Percentiles rank a stretch among this genome's conserved stretches.
Evolutionary conservation across 2,329 filamentous ascomycete genomes (phyloP).

Genomic region (Purpureocillium lavendulum): DNA sequence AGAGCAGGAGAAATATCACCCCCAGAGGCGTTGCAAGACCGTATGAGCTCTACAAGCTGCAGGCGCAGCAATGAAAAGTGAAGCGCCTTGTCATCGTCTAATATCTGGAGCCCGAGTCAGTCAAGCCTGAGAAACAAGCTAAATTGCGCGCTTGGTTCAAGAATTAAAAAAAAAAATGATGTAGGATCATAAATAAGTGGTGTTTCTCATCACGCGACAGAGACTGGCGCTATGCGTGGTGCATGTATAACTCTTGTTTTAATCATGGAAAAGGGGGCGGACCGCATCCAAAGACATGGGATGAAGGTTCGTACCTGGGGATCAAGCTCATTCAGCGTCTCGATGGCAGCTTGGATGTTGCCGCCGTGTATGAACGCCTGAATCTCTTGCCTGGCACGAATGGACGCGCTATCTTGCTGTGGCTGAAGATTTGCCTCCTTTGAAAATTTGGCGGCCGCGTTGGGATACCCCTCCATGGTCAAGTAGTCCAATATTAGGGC

Average conservation of each 20-base stretch:
- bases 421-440: slow-evolving; percentile 82
- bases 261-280: slow-evolving; percentile 63
- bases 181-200: slow-evolving; percentile 39
- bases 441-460: slow-evolving; percentile 87
- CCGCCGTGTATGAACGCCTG: slow-evolving; percentile 78
- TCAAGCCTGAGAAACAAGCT: neutral
- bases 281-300: neutral
- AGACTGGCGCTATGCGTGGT: slow-evolving; percentile 89
- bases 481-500: slow-evolving; percentile 93
- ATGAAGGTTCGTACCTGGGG: slow-evolving; percentile 64
- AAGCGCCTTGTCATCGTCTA: slow-evolving; percentile 73
- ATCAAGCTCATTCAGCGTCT: slow-evolving; percentile 80
- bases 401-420: slow-evolving; percentile 62
- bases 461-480: slow-evolving; percentile 89
- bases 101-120: slow-evolving; percentile 51
- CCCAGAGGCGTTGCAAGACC: slow-evolving; percentile 57
- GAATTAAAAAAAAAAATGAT: slow-evolving; percentile 5
- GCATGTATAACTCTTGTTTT: slow-evolving; percentile 88
- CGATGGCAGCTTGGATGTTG: slow-evolving; percentile 77
- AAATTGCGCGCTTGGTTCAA: neutral
- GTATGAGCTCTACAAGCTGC: slow-evolving; percentile 90
- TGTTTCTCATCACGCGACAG: slow-evolving; percentile 85
- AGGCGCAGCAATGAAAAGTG: slow-evolving; percentile 87
- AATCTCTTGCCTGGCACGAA: slow-evolving; percentile 73
- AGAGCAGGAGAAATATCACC: slow-evolving; percentile 73